phyloP scores from a whole-genome alignment of 2,329 filamentous ascomycete species.

The Colletotrichum liaoningense region DNA sequence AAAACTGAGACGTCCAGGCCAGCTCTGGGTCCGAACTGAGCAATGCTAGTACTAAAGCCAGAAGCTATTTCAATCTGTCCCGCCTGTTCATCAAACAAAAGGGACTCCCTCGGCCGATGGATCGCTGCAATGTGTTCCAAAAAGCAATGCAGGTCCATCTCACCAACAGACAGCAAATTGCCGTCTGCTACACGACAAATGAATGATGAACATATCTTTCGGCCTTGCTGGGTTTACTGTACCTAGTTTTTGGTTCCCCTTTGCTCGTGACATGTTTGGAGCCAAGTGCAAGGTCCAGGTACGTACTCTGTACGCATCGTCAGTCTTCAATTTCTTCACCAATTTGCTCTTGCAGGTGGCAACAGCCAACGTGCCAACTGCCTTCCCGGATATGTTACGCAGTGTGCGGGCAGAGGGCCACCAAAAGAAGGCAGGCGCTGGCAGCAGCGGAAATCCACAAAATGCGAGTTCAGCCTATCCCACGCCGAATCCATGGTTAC shows the following conservation, averaged over 20 bases:
- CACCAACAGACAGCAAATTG: background rate
- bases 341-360: background rate
- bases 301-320: background rate
- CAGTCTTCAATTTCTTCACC: background rate
- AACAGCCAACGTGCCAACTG: background rate
- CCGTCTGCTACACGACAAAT: background rate
- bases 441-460: background rate
- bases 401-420: background rate
- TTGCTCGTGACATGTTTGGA: background rate
- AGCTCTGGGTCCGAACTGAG: conserved; percentile 1
- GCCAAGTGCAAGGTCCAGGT: background rate
- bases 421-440: background rate
- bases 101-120: background rate
- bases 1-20: conserved; percentile 8
- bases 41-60: background rate
- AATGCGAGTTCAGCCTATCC: background rate
- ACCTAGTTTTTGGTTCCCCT: background rate
- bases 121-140: background rate
- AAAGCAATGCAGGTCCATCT: background rate
- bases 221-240: background rate
- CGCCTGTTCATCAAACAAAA: conserved; percentile 3
- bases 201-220: background rate
- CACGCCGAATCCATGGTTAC: background rate
- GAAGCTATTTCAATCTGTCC: background rate
- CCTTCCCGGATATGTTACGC: background rate